Percentiles rank a stretch among this genome's conserved stretches.
Evolutionary conservation across 352 stramenopile species (phyloP).

Genomic region (Pythium myriotylum): DNA sequence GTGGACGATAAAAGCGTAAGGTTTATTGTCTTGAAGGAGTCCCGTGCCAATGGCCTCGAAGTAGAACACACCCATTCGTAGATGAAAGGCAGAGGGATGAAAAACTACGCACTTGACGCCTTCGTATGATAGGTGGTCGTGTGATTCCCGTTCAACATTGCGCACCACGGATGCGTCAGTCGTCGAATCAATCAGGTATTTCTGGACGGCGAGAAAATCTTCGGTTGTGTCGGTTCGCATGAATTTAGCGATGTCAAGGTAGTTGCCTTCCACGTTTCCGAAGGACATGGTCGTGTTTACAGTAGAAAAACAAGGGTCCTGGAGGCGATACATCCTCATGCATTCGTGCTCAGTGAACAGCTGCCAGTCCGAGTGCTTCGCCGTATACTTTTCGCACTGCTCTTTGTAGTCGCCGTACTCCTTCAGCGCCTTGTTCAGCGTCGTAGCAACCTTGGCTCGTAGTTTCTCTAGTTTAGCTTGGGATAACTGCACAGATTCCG

Average conservation of each 20-base stretch:
- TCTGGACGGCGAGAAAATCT: not conserved
- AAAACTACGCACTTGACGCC: not conserved
- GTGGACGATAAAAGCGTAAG: not conserved
- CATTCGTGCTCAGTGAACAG: too few species aligned
- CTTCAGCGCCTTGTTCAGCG: too few species aligned
- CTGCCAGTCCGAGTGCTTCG: too few species aligned
- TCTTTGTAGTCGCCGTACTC: too few species aligned
- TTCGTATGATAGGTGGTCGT: not conserved
- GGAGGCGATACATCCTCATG: too few species aligned
- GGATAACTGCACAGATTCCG: too few species aligned
- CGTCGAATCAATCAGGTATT: not conserved
- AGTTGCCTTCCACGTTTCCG: not conserved
- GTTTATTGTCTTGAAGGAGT: not conserved
- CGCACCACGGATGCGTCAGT: not conserved
- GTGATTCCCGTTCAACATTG: not conserved
- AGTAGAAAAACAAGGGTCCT: too few species aligned
- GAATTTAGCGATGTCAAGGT: not conserved
- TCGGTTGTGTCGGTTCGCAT: not conserved
- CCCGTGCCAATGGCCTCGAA: not conserved
- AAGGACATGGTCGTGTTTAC: too few species aligned
- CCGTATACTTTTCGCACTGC: too few species aligned
- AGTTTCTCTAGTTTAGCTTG: too few species aligned
- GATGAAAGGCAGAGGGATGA: not conserved
- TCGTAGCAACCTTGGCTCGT: too few species aligned
- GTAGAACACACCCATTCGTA: not conserved